Base-by-base conservation (phyloP, 352 stramenopile genomes). In the Blastocystis sp. region DNA sequence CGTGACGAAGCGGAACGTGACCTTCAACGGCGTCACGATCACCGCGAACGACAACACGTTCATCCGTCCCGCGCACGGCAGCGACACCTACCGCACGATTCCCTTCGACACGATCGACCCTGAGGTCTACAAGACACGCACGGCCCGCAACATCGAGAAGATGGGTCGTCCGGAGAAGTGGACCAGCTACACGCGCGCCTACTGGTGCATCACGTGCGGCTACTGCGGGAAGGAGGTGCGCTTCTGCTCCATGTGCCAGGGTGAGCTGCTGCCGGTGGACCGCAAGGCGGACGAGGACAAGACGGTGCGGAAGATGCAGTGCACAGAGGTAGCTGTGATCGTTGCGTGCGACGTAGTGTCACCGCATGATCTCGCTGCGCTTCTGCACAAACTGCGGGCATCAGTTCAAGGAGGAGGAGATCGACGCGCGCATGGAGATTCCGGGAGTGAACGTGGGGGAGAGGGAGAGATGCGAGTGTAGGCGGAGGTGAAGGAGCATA, bases 211-310 rank as follows among this genome's bases (percentile, higher is more conserved):
- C 40, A 76, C 57, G n/a, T 85, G 75, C 36, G 40, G 36, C 7
- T 75, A 75, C 56, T 85, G 75, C 40, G 42, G 44, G 11, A 85
- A 85, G 34, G 57, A 76, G 24, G 75, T 85, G 16, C 75, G 75
- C 1, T 85, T 85, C 75, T 85, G 75, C 44, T 72, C 48, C 8
- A 85, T 76, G 57, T 85, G 75, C 44, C 75, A 76, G 38, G 75
- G 75, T 27, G 75, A 85, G 32, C 51, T 85, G 36, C 24, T 85
- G 4, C 75, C 75, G 24, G 75, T 85, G 21, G 75, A 85, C 32
- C 29, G 34, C 6, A 85, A 72, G 56, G 6, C 21, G 11, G 42
- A 40, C 18, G n/a, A 27, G 8, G 71, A 84, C 21, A 24, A 38
- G n/a, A 72, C 57, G 34, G 24, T 72, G 44, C 27, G 44, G 75